Evolutionary conservation across 2,329 filamentous ascomycete species (phyloP).

Genomic region (Teratosphaeria pseudoeucalypti): DNA sequence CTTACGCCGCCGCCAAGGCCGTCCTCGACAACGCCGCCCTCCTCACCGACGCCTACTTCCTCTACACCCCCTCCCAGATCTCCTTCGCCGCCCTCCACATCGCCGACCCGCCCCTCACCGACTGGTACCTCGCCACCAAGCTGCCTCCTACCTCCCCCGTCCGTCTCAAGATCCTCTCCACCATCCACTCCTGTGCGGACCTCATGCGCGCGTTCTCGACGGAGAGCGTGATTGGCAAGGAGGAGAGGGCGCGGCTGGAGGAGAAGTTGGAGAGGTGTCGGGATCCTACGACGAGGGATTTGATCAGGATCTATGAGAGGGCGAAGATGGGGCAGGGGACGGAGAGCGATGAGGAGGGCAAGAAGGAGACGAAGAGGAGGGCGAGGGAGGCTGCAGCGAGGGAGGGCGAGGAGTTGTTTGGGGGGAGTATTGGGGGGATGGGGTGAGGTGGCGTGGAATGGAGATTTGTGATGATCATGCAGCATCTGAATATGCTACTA

Average conservation of each 20-base stretch:
- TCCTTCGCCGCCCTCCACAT: constrained; percentile 73
- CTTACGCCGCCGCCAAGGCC: constrained; percentile 62
- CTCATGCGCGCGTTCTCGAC: constrained; percentile 26
- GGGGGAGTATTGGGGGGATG: constrained; percentile 20
- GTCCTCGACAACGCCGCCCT: constrained; percentile 64
- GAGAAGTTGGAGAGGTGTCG: constrained; percentile 63
- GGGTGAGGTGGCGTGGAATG: not conserved
- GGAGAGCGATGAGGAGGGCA: constrained; percentile 28
- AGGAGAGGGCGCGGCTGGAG: constrained; percentile 34
- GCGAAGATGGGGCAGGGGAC: constrained; percentile 37
- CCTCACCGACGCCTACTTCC: constrained; percentile 91
- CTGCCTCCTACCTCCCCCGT: constrained; percentile 20
- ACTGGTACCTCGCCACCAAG: constrained; percentile 38
- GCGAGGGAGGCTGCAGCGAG: constrained; percentile 30
- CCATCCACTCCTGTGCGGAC: constrained; percentile 29
- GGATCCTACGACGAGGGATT: constrained; percentile 63
- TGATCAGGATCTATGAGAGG: constrained; percentile 58
- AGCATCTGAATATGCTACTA: too few relatives aligned
- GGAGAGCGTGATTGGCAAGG: constrained; percentile 19
- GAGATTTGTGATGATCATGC: not conserved
- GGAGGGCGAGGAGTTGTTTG: constrained; percentile 36
- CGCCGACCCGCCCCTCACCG: constrained; percentile 55
- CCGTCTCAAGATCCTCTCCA: constrained; percentile 27
- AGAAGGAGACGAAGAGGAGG: constrained; percentile 36
- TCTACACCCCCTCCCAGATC: constrained; percentile 89